Evolutionary conservation across 2,329 filamentous ascomycete species (phyloP).

Genomic region (Juglanconis juglandina): DNA sequence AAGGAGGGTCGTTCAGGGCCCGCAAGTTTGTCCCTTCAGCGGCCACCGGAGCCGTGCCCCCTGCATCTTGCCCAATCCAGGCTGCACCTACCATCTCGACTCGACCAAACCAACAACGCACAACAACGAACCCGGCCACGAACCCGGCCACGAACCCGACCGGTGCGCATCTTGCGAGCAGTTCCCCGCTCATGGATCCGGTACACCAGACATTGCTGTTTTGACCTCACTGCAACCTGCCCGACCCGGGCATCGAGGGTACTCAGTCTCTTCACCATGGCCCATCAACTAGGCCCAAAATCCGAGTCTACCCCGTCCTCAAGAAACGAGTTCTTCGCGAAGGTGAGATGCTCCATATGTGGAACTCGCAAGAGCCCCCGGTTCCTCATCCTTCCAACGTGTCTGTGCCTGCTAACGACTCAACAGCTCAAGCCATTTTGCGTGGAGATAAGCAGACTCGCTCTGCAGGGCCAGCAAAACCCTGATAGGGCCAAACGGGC

Average conservation of each 20-base stretch:
- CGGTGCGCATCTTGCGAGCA: neutral
- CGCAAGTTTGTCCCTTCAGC: no score
- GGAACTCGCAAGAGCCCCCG: neutral
- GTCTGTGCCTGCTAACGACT: neutral
- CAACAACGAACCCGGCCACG: neutral
- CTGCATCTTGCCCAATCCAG: no score
- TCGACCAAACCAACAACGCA: no score
- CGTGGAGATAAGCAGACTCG: slow-evolving; percentile 56
- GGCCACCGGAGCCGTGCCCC: no score
- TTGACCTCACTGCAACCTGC: neutral
- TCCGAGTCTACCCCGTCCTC: slow-evolving; percentile 22
- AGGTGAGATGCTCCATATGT: slow-evolving; percentile 16
- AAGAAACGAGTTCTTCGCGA: slow-evolving; percentile 24
- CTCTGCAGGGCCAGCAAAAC: slow-evolving; percentile 43
- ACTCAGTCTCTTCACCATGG: slow-evolving; percentile 4
- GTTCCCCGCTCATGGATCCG: neutral
- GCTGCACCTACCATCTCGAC: no score
- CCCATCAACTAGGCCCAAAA: slow-evolving; percentile 10
- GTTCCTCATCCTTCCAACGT: neutral
- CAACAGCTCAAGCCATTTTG: slow-evolving; percentile 62
- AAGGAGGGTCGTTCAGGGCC: no score
- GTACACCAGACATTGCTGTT: neutral
- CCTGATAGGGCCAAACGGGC: slow-evolving; percentile 40
- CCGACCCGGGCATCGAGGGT: slow-evolving; percentile 1
- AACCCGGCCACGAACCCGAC: neutral